These are phyloP conservation scores for Canariomyces notabilis DNA, from an alignment of 2,329 filamentous ascomycete genomes.

Conservation along the genomic window DNA sequence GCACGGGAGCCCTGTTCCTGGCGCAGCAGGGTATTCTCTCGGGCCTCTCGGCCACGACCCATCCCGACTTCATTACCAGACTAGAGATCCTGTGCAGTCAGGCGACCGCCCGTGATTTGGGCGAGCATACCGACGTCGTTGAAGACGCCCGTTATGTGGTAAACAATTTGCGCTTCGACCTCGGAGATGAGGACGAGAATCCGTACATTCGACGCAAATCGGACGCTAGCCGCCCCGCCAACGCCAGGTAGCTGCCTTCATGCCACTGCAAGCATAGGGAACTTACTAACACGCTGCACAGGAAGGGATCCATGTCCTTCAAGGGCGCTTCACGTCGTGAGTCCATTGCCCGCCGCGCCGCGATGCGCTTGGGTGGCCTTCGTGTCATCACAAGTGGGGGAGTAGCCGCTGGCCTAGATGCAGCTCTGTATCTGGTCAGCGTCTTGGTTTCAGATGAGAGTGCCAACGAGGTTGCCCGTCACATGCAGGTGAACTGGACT, in stretches of 20 bases:
- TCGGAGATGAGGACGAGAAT: constrained; percentile 76
- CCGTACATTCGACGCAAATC: constrained; percentile 76
- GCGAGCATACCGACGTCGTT: constrained; percentile 75
- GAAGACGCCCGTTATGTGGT: constrained; percentile 80
- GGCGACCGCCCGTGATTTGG: constrained; percentile 61
- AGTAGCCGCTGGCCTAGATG: constrained; percentile 75
- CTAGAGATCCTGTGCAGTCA: constrained; percentile 79
- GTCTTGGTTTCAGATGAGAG: constrained; percentile 73
- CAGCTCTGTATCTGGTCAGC: constrained; percentile 77
- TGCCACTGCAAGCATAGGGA: neutral
- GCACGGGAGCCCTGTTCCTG: constrained; percentile 73
- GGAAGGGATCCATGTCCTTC: constrained; percentile 81
- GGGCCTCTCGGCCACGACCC: constrained; percentile 75
- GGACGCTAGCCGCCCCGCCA: constrained; percentile 57
- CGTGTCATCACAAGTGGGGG: constrained; percentile 78
- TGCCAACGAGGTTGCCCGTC: constrained; percentile 67
- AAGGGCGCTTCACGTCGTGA: constrained; percentile 70
- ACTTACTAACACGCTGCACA: constrained; percentile 28
- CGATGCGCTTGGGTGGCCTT: constrained; percentile 64
- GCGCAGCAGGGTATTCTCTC: constrained; percentile 71
- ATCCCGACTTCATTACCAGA: constrained; percentile 73
- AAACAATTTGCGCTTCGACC: constrained; percentile 84
- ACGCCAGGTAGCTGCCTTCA: constrained; percentile 48
- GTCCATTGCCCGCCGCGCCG: constrained; percentile 72
- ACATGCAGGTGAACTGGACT: constrained; percentile 78